Evolutionary conservation across 768 basidiomycete genomes (phyloP).

Genomic region (Stropharia rugosoannulata): DNA sequence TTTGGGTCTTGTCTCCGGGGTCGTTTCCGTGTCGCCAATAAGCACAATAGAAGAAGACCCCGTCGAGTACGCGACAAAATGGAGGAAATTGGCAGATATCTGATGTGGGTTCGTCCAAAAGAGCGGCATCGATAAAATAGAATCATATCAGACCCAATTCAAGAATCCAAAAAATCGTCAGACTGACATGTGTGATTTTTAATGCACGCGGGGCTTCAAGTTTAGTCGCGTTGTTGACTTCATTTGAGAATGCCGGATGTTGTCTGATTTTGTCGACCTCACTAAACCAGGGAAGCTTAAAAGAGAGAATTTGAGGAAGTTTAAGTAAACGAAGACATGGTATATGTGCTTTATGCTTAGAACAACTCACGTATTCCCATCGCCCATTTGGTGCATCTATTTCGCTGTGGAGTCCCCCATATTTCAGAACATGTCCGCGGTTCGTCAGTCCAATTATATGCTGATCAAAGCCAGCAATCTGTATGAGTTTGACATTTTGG

Average conservation of each 20-base stretch:
- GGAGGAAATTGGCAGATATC: slow-evolving; percentile 82
- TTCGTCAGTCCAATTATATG: slow-evolving; percentile 80
- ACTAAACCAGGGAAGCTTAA: slow-evolving; percentile 73
- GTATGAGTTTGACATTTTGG: slow-evolving; percentile 50
- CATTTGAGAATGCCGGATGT: slow-evolving; percentile 41
- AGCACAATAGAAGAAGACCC: slow-evolving; percentile 71
- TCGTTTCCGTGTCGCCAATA: slow-evolving; percentile 57
- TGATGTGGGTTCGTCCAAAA: slow-evolving; percentile 14
- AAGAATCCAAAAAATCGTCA: slow-evolving; percentile 7
- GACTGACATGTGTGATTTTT: slow-evolving; percentile 77
- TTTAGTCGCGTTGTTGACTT: slow-evolving; percentile 20
- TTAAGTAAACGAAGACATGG: not conserved
- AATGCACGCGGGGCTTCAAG: slow-evolving; percentile 42
- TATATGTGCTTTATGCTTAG: not conserved
- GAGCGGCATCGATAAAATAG: too few species aligned
- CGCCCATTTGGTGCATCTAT: slow-evolving; percentile 31
- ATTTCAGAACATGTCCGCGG: slow-evolving; percentile 73
- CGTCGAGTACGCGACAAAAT: slow-evolving; percentile 82
- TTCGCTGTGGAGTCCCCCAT: slow-evolving; percentile 45
- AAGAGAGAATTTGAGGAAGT: slow-evolving; percentile 1
- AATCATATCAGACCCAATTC: not conserved
- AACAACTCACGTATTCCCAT: slow-evolving; percentile 71
- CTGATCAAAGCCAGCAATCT: slow-evolving; percentile 78
- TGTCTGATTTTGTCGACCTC: slow-evolving; percentile 52
- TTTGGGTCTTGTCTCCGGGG: slow-evolving; percentile 44